Evolutionary conservation across 305 asterid species (phyloP), one percentile per base, ranked within the genome.

Genomic region (Solanum hybrid): DNA sequence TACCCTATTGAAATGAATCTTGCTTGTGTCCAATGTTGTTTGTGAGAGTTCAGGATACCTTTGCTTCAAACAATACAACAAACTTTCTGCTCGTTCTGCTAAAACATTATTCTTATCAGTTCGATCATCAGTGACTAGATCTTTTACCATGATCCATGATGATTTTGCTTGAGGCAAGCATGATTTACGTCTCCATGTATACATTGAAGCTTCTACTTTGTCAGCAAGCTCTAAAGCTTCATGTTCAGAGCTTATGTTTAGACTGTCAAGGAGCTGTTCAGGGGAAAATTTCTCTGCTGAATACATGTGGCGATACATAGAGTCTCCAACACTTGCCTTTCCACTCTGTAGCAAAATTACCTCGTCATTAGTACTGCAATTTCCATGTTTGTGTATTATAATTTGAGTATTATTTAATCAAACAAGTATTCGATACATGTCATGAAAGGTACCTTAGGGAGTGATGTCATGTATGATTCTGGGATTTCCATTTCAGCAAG

Each of bases 181-280:
- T 64, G 95, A 91, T 88, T 96, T 98, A n/a, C 96, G 95, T 9
- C 97, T 93, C 99, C 99, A 97, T 3, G 96, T 95, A 90, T 94
- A 93, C 95, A 97, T 95, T 10, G 99, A 92, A 74, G 98, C 98
- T 87, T 97, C 99, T 24, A 97, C 95, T 90, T 94, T 94, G 90
- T 96, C 98, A 3, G 98, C 99, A 5, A 95, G 93, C 94, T 97
- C 98, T 9, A 95, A 96, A 24, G 99, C 99, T 90, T 96, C 98
- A 9, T 94, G 98, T 91, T 97, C 98, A 4, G 98, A 93, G 92
- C 92, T 90, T 91, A 97, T 87, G 77, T 92, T 93, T 76, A 97
- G 95, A 69, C 94, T 89, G 91, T 95, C 94, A 6, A 97, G 96
- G 57, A 97, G 92, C 76, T 91, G 87, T 77, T 93, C 97, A 1